These are phyloP conservation scores for Ustilago xerochloae DNA, from an alignment of 1,284 basidiomycete species.

Conservation along the genomic window DNA sequence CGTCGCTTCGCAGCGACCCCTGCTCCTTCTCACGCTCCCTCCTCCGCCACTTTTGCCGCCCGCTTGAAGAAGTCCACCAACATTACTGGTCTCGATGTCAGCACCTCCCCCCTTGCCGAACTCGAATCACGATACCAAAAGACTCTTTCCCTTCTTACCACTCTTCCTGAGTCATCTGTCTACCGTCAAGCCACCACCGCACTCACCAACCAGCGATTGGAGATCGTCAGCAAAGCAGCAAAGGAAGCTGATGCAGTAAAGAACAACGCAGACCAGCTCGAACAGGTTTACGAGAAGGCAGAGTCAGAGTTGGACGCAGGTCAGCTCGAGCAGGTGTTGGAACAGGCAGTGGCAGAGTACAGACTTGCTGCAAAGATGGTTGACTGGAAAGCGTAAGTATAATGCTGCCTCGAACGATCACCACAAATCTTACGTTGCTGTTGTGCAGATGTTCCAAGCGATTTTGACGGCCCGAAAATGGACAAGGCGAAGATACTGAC, in stretches of 20 bases:
- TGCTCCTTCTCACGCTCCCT: constrained; percentile 19
- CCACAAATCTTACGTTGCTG: too few relatives aligned
- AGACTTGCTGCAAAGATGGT: constrained; percentile 83
- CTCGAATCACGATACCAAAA: constrained; percentile 81
- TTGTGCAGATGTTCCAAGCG: constrained; percentile 12
- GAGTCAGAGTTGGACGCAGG: constrained; percentile 70
- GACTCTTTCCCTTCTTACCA: constrained; percentile 78
- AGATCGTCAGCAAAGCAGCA: constrained; percentile 72
- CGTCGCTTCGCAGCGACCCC: constrained; percentile 31
- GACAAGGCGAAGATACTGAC: background rate
- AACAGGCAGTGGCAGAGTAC: constrained; percentile 86
- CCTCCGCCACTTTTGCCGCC: constrained; percentile 12
- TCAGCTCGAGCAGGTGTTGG: constrained; percentile 81
- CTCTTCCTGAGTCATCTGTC: constrained; percentile 82
- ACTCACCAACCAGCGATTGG: constrained; percentile 83
- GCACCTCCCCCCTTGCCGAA: constrained; percentile 81
- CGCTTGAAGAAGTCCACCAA: constrained; percentile 74
- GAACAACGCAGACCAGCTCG: constrained; percentile 70
- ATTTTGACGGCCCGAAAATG: background rate
- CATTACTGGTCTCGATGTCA: constrained; percentile 75
- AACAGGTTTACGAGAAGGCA: constrained; percentile 80
- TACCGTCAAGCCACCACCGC: constrained; percentile 92
- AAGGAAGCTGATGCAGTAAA: constrained; percentile 71
- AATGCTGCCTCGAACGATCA: constrained; percentile 9
- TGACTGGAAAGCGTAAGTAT: constrained; percentile 93